These are phyloP conservation scores for Plasmodium chabaudi DNA, from an alignment of 169 alveolate genomes.

Conservation along the genomic window DNA sequence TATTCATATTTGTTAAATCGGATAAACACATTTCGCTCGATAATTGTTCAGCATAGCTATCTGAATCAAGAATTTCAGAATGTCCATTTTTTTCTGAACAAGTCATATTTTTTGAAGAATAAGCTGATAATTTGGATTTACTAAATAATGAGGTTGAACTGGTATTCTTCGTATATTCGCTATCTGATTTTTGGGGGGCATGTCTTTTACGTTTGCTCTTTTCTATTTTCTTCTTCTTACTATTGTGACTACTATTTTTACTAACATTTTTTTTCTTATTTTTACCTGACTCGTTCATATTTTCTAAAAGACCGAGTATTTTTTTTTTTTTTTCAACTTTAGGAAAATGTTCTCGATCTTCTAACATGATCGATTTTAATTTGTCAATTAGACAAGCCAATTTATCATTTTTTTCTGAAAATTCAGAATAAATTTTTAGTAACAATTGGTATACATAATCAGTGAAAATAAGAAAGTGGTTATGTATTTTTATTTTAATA, in stretches of 20 bases:
- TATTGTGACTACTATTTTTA: neutral
- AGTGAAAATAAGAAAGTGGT: constrained; percentile 22
- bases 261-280: neutral
- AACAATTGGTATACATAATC: constrained; percentile 41
- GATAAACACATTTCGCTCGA: constrained; percentile 43
- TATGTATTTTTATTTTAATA: constrained; percentile 44
- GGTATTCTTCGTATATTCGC: neutral
- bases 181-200: neutral
- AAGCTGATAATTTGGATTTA: neutral
- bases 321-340: constrained; percentile 5
- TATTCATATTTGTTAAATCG: constrained; percentile 70
- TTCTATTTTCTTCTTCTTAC: too few relatives aligned
- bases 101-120: neutral
- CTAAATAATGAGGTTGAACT: neutral
- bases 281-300: neutral
- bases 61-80: neutral
- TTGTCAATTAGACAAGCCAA: constrained; percentile 20
- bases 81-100: constrained; percentile 1
- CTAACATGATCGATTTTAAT: neutral
- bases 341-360: neutral
- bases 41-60: constrained; percentile 1
- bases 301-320: neutral
- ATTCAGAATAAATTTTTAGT: neutral
- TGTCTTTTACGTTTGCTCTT: neutral
- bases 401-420: constrained; percentile 56